Percentiles rank a stretch among this genome's conserved stretches.
Evolutionary conservation across 768 basidiomycete species (phyloP).

Genomic region (Albatrellus ellisii): DNA sequence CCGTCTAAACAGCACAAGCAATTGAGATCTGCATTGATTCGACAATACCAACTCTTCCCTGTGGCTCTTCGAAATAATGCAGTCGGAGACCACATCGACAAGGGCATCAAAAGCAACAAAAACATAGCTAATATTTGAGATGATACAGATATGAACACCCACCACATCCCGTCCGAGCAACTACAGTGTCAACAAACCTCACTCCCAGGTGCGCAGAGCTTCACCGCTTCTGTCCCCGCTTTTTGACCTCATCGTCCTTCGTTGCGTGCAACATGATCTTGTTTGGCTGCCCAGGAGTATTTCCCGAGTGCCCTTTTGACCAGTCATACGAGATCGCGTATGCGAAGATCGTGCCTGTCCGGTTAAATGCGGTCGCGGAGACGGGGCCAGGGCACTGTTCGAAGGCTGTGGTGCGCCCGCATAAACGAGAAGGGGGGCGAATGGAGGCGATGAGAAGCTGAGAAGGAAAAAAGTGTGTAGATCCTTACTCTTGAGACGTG

Average conservation of each 20-base stretch:
- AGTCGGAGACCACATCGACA: too few species aligned
- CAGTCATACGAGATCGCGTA: slow-evolving; percentile 91
- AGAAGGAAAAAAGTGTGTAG: slow-evolving; percentile 4
- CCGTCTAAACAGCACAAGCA: too few species aligned
- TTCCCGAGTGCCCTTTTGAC: slow-evolving; percentile 85
- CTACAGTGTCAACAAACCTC: too few species aligned
- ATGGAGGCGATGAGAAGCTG: too few species aligned
- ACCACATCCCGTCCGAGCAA: too few species aligned
- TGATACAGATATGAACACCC: neutral
- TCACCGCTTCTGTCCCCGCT: slow-evolving; percentile 29
- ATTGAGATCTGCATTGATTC: too few species aligned
- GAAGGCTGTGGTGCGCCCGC: slow-evolving; percentile 35
- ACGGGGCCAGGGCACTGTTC: slow-evolving; percentile 68
- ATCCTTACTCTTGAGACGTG: slow-evolving; percentile 78
- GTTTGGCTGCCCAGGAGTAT: slow-evolving; percentile 57
- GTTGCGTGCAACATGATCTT: slow-evolving; percentile 77
- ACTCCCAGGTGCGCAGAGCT: neutral
- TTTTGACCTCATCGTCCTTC: slow-evolving; percentile 81
- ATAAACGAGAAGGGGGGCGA: slow-evolving; percentile 3
- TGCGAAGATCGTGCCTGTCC: slow-evolving; percentile 78
- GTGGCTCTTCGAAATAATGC: too few species aligned
- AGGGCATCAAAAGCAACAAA: too few species aligned
- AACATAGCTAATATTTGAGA: neutral
- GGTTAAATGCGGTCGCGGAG: slow-evolving; percentile 72
- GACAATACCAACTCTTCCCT: too few species aligned